Percentiles rank a stretch among this genome's conserved stretches.
phyloP scores from a whole-genome alignment of 768 basidiomycete genomes.

The Sutorius australiensis region DNA sequence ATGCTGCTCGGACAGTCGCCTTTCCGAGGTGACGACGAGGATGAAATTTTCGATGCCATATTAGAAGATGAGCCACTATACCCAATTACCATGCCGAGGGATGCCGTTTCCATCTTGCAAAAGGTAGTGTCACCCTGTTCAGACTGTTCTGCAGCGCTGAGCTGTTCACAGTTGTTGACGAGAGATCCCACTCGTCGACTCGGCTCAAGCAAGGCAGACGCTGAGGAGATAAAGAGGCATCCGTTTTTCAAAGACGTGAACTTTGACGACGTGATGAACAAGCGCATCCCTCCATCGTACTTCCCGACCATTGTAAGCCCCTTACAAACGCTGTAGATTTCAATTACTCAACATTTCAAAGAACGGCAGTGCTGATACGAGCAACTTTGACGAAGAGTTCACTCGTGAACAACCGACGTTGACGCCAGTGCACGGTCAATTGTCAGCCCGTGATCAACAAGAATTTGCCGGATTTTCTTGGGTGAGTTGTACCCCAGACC shows the following conservation, averaged over 20 bases:
- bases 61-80: slow-evolving; percentile 97
- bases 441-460: slow-evolving; percentile 85
- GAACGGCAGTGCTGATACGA: slow-evolving; percentile 84
- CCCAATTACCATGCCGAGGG: slow-evolving; percentile 98
- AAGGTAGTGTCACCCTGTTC: slow-evolving; percentile 50
- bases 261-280: slow-evolving; percentile 96
- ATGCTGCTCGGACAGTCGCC: slow-evolving; percentile 99
- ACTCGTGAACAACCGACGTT: slow-evolving; percentile 95
- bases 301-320: slow-evolving; percentile 87
- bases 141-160: slow-evolving; percentile 3
- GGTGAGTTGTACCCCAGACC: slow-evolving; percentile 41
- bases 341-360: slow-evolving; percentile 29
- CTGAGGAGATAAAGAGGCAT: slow-evolving; percentile 95
- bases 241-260: slow-evolving; percentile 98
- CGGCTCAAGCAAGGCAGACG: slow-evolving; percentile 88
- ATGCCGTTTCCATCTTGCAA: slow-evolving; percentile 92
- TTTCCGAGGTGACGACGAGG: slow-evolving; percentile 98
- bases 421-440: slow-evolving; percentile 93
- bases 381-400: slow-evolving; percentile 96
- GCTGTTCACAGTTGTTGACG: slow-evolving; percentile 66
- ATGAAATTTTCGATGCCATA: slow-evolving; percentile 99
- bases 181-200: slow-evolving; percentile 89
- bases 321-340: background rate
- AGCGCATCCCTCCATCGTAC: slow-evolving; percentile 96
- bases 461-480: slow-evolving; percentile 98